phyloP scores from a whole-genome alignment of 371 early-diverging fungal species.

The Chytridium lagenaria region DNA sequence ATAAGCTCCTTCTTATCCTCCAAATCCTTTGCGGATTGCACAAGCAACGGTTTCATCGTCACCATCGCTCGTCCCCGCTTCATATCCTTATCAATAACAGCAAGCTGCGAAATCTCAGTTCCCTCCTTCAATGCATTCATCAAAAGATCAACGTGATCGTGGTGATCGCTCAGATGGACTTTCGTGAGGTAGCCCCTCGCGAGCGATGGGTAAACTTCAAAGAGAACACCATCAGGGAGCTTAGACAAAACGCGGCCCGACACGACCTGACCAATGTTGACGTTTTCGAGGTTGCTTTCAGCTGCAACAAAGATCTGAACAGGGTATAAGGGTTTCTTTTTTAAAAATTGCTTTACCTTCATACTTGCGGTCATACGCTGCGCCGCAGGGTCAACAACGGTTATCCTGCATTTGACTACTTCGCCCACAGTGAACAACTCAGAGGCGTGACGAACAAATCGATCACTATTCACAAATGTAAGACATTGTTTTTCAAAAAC shows the following conservation, averaged over 20 bases:
- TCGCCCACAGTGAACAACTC: slow-evolving; percentile 74
- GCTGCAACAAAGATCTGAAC: neutral
- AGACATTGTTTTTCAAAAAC: neutral
- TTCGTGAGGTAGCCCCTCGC: slow-evolving; percentile 60
- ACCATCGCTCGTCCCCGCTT: slow-evolving; percentile 54
- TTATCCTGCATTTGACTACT: slow-evolving; percentile 77
- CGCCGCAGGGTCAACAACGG: slow-evolving; percentile 61
- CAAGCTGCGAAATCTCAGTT: slow-evolving; percentile 55
- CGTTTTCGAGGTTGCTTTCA: neutral
- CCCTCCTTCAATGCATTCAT: slow-evolving; percentile 54
- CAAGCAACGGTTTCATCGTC: slow-evolving; percentile 65
- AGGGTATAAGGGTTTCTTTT: neutral
- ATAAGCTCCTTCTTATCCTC: slow-evolving; percentile 25
- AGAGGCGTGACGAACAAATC: slow-evolving; percentile 41
- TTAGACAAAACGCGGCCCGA: slow-evolving; percentile 61
- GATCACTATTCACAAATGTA: slow-evolving; percentile 37
- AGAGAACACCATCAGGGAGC: slow-evolving; percentile 51
- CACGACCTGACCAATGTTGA: slow-evolving; percentile 54
- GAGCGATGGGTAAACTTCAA: slow-evolving; percentile 62
- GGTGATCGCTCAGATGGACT: slow-evolving; percentile 71
- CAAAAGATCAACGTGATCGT: slow-evolving; percentile 53
- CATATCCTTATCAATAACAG: slow-evolving; percentile 60
- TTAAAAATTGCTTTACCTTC: slow-evolving; percentile 31
- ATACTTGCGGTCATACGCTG: slow-evolving; percentile 63
- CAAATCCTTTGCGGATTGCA: slow-evolving; percentile 39